These are phyloP conservation scores for Thalassiosira profunda DNA, from an alignment of 108 stramenopile genomes.

Conservation along the genomic window DNA sequence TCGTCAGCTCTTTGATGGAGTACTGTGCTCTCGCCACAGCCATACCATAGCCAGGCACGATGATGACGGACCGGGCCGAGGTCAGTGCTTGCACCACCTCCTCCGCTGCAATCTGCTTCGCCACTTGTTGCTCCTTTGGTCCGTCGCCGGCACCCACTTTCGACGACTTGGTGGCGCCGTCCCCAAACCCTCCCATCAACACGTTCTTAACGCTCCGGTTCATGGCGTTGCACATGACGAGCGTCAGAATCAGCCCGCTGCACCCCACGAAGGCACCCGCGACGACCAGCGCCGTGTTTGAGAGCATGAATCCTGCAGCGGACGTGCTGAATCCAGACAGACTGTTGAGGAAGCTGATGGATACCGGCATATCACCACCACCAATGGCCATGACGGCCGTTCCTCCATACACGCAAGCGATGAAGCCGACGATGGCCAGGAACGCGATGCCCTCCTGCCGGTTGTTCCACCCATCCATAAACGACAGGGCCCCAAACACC, in stretches of 20 bases:
- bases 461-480: slow-evolving; percentile 60
- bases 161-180: slow-evolving; percentile 35
- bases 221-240: slow-evolving; percentile 99
- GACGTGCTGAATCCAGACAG: slow-evolving; percentile 88
- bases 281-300: slow-evolving; percentile 74
- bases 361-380: slow-evolving; percentile 93
- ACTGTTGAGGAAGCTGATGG: slow-evolving; percentile 86
- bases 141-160: slow-evolving; percentile 66
- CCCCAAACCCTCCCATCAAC: slow-evolving; percentile 92
- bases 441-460: slow-evolving; percentile 47
- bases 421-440: slow-evolving; percentile 50
- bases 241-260: slow-evolving; percentile 95
- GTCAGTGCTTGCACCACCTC: slow-evolving; percentile 49
- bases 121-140: slow-evolving; percentile 69
- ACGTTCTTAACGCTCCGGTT: slow-evolving; percentile 89
- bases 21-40: slow-evolving; percentile 98
- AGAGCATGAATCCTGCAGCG: slow-evolving; percentile 90
- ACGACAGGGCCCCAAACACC: slow-evolving; percentile 50
- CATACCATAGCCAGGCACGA: slow-evolving; percentile 98
- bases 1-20: slow-evolving; percentile 94
- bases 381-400: slow-evolving; percentile 75
- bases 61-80: slow-evolving; percentile 91
- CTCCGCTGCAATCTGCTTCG: slow-evolving; percentile 34
- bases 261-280: slow-evolving; percentile 98
- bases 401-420: slow-evolving; percentile 66